Evolutionary conservation across 1,139 yeast species (phyloP).

Genomic region (Candida sp.): DNA sequence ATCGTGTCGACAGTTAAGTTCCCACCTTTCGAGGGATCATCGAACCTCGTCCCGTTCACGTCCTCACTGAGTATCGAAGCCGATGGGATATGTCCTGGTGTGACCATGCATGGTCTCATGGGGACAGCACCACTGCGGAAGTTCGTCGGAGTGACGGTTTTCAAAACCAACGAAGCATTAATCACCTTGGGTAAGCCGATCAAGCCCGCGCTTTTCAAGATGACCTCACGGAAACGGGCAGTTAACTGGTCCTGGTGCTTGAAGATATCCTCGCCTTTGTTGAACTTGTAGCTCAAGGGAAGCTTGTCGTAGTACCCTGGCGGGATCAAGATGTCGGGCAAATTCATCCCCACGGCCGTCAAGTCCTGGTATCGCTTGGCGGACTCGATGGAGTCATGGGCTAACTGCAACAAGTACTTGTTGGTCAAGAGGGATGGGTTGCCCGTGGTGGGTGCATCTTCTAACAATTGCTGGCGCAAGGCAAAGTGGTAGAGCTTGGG

Average conservation of each 20-base stretch:
- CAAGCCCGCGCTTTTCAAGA: constrained; percentile 77
- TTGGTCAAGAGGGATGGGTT: constrained; percentile 24
- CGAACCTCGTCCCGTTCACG: constrained; percentile 42
- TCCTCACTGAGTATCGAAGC: constrained; percentile 47
- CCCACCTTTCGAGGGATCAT: constrained; percentile 28
- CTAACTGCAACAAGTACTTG: constrained; percentile 28
- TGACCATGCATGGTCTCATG: constrained; percentile 33
- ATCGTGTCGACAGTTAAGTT: constrained; percentile 35
- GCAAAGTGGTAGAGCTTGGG: constrained; percentile 80
- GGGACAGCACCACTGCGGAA: constrained; percentile 34
- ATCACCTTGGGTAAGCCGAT: constrained; percentile 87
- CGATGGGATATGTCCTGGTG: constrained; percentile 42
- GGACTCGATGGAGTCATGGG: constrained; percentile 41
- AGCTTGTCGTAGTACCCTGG: constrained; percentile 42
- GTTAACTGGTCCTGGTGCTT: constrained; percentile 49
- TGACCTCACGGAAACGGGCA: constrained; percentile 70
- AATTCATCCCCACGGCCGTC: constrained; percentile 45
- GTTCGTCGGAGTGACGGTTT: constrained; percentile 64
- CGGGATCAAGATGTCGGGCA: constrained; percentile 50
- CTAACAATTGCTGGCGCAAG: constrained; percentile 53
- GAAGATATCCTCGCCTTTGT: constrained; percentile 34
- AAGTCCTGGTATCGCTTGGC: constrained; percentile 43
- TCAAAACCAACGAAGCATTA: constrained; percentile 72
- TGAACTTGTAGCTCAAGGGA: constrained; percentile 43
- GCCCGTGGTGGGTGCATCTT: constrained; percentile 19